phyloP scores from a whole-genome alignment of 306 rosid species.

The Begonia masoniana region DNA sequence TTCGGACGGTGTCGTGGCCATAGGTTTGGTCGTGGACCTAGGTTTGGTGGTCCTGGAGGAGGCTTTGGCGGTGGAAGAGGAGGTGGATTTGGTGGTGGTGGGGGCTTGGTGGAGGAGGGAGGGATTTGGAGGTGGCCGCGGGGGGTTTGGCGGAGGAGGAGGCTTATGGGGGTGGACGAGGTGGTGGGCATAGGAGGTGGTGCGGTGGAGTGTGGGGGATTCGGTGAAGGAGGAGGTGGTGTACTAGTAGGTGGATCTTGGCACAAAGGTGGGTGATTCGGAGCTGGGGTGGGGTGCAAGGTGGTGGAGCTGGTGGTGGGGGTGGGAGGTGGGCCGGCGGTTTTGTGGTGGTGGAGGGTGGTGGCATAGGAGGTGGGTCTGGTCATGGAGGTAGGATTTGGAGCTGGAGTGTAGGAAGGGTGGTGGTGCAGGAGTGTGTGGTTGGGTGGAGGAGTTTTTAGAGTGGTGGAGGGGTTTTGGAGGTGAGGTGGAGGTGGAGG shows the following conservation, averaged over 20 bases:
- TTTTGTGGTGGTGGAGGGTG: slow-evolving; percentile 6
- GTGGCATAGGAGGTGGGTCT: slow-evolving; percentile 30
- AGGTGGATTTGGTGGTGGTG: slow-evolving; percentile 10
- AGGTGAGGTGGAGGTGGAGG: slow-evolving; percentile 34
- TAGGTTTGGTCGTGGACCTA: slow-evolving; percentile 29
- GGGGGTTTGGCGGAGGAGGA: too few relatives aligned
- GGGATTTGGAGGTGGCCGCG: too few relatives aligned
- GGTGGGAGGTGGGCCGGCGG: too few relatives aligned
- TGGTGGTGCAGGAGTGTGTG: slow-evolving; percentile 20
- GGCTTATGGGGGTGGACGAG: not conserved
- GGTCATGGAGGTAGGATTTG: slow-evolving; percentile 28
- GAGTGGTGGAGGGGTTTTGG: too few relatives aligned
- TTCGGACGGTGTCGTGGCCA: slow-evolving; percentile 40
- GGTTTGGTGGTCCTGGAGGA: slow-evolving; percentile 25
- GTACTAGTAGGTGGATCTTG: slow-evolving; percentile 30
- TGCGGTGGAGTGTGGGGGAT: slow-evolving; percentile 21
- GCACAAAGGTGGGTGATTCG: too few relatives aligned
- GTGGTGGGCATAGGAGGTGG: slow-evolving; percentile 23
- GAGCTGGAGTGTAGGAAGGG: too few relatives aligned
- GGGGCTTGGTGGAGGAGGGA: slow-evolving; percentile 8
- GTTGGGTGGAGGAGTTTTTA: slow-evolving; percentile 39
- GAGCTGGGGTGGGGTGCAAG: slow-evolving; percentile 18
- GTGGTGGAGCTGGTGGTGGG: too few relatives aligned
- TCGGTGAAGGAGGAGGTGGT: slow-evolving; percentile 36
- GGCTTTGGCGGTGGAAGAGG: slow-evolving; percentile 25